A percentile compares a stretch with the other conserved stretches of the same genome.
phyloP scores from a whole-genome alignment of 2,329 filamentous ascomycete genomes.

The Trichophyton rubrum region DNA sequence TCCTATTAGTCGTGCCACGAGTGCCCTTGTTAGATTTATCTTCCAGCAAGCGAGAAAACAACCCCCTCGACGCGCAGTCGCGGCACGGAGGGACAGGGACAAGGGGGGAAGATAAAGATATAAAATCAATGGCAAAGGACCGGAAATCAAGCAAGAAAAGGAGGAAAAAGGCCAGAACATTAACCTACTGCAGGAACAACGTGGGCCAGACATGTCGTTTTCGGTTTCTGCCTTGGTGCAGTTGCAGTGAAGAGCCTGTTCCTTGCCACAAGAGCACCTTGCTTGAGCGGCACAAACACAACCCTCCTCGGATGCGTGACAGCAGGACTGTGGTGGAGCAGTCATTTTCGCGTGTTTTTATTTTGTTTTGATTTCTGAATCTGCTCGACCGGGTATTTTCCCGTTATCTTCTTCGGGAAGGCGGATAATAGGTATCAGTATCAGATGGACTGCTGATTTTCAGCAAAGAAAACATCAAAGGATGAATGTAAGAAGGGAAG shows the following conservation, averaged over 20 bases:
- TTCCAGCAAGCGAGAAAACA: background rate
- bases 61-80: background rate
- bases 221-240: conserved; percentile 66
- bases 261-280: conserved; percentile 78
- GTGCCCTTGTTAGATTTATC: conserved; percentile 4
- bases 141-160: background rate
- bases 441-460: background rate
- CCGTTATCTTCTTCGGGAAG: background rate
- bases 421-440: background rate
- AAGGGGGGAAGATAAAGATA: background rate
- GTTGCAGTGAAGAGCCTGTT: conserved; percentile 72
- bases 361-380: background rate
- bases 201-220: conserved; percentile 58
- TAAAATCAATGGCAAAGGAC: background rate
- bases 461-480: background rate
- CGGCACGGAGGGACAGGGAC: background rate
- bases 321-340: conserved; percentile 43
- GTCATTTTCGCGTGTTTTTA: conserved; percentile 27
- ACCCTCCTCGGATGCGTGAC: conserved; percentile 42
- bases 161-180: background rate
- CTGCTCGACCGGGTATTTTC: background rate
- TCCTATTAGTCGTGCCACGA: conserved; percentile 26
- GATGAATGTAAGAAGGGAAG: background rate
- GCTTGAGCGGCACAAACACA: conserved; percentile 49
- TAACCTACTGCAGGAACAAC: conserved; percentile 65